Evolutionary conservation across 2,329 filamentous ascomycete genomes (phyloP).

Genomic region (Aureobasidium namibiae): DNA sequence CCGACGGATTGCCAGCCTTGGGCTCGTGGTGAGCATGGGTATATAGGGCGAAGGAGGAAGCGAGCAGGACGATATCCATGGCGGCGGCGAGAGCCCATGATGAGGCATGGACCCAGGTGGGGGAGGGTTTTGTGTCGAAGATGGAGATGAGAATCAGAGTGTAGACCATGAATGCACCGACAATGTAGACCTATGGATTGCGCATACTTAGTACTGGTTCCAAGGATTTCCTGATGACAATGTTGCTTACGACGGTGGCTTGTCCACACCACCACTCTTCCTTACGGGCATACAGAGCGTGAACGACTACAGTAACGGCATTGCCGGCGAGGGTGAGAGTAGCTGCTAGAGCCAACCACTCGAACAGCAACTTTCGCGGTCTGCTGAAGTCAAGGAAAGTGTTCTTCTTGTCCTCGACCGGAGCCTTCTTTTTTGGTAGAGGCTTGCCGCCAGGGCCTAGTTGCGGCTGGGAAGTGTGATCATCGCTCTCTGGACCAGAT

Average conservation of each 20-base stretch:
- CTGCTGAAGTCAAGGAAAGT: slow-evolving; percentile 51
- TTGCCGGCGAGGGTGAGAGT: slow-evolving; percentile 70
- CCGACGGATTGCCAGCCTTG: slow-evolving; percentile 39
- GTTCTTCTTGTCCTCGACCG: slow-evolving; percentile 33
- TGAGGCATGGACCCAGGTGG: slow-evolving; percentile 68
- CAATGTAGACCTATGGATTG: slow-evolving; percentile 63
- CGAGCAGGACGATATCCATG: slow-evolving; percentile 65
- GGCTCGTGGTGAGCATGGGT: slow-evolving; percentile 58
- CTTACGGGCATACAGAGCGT: slow-evolving; percentile 59
- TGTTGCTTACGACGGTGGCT: slow-evolving; percentile 57
- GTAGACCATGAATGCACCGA: slow-evolving; percentile 80
- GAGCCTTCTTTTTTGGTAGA: slow-evolving; percentile 56
- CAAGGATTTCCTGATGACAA: background rate
- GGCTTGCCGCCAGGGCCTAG: slow-evolving; percentile 85
- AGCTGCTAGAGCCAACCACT: slow-evolving; percentile 62
- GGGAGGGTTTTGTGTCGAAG: slow-evolving; percentile 73
- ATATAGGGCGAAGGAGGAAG: slow-evolving; percentile 60
- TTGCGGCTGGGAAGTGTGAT: slow-evolving; percentile 35
- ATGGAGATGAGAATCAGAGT: slow-evolving; percentile 78
- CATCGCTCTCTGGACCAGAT: slow-evolving; percentile 36
- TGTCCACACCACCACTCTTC: slow-evolving; percentile 78
- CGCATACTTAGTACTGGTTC: slow-evolving; percentile 7
- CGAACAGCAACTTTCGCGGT: slow-evolving; percentile 63
- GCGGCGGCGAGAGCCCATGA: slow-evolving; percentile 69
- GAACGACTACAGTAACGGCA: slow-evolving; percentile 62